A percentile compares a stretch with the other conserved stretches of the same genome.
These are phyloP conservation scores for Nothopassalora personata DNA, from an alignment of 2,329 filamentous ascomycete genomes.

Conservation along the genomic window DNA sequence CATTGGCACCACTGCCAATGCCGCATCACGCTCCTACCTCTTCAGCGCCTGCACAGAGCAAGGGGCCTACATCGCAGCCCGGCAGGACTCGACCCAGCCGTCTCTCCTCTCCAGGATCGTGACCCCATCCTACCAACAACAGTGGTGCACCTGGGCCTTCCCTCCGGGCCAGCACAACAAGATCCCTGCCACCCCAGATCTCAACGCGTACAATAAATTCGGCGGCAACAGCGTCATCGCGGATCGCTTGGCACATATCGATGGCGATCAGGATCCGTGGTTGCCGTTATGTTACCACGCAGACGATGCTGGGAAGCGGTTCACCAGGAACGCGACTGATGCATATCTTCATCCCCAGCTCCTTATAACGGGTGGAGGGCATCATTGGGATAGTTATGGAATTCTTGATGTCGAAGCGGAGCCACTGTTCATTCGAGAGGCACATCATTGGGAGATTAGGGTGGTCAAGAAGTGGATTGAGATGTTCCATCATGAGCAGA, in stretches of 20 bases:
- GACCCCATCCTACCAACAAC: constrained; percentile 47
- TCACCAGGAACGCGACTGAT: constrained; percentile 12
- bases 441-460: constrained; percentile 53
- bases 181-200: constrained; percentile 42
- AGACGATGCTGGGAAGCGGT: constrained; percentile 32
- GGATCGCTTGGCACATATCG: constrained; percentile 47
- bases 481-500: constrained; percentile 12
- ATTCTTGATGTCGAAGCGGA: constrained; percentile 55
- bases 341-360: constrained; percentile 46
- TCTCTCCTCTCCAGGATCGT: constrained; percentile 46
- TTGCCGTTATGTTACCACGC: constrained; percentile 50
- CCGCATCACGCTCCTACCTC: constrained; percentile 42
- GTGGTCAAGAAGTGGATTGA: constrained; percentile 64
- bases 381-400: constrained; percentile 37
- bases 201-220: constrained; percentile 42
- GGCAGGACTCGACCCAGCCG: constrained; percentile 36
- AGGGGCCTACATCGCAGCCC: constrained; percentile 47
- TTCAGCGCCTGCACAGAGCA: constrained; percentile 45
- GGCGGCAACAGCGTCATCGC: constrained; percentile 46
- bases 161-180: constrained; percentile 42
- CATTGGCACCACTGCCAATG: constrained; percentile 43
- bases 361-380: constrained; percentile 48
- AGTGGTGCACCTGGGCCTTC: constrained; percentile 54
- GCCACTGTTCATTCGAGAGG: constrained; percentile 53
- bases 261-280: constrained; percentile 51